A percentile compares a stretch with the other conserved stretches of the same genome.
Evolutionary conservation across 805 yeast genomes (phyloP).

Genomic region (Suhomyces sp.): DNA sequence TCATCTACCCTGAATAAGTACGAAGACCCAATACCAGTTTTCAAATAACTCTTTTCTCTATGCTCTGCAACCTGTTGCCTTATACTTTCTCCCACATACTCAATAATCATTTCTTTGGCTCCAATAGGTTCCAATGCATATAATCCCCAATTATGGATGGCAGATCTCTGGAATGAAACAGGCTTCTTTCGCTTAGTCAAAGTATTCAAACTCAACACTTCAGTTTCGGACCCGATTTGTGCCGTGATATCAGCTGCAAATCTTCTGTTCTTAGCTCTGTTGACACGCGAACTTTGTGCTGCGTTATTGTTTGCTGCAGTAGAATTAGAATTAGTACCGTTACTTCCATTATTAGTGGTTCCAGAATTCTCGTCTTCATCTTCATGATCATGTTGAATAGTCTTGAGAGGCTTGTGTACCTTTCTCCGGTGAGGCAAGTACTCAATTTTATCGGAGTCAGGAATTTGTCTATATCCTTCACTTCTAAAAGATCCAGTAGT

Average conservation of each 20-base stretch:
- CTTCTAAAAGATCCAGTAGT: conserved; percentile 64
- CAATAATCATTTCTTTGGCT: conserved; percentile 97
- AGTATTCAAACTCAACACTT: conserved; percentile 78
- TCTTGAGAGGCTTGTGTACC: conserved; percentile 66
- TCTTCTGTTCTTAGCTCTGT: conserved; percentile 82
- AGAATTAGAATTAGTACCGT: conserved; percentile 13
- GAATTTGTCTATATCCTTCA: conserved; percentile 70
- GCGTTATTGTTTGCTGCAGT: conserved; percentile 22
- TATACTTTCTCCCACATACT: conserved; percentile 93
- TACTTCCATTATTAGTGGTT: conserved; percentile 19
- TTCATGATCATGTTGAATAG: conserved; percentile 66
- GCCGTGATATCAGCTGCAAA: conserved; percentile 88
- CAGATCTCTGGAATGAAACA: conserved; percentile 94
- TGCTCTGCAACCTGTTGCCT: conserved; percentile 93
- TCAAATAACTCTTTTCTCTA: conserved; percentile 79
- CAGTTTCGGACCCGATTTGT: conserved; percentile 80
- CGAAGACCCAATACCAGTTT: conserved; percentile 93
- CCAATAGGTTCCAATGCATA: conserved; percentile 94
- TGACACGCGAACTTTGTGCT: conserved; percentile 74
- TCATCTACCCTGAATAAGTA: conserved; percentile 91
- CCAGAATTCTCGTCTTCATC: conserved; percentile 18
- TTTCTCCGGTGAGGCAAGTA: conserved; percentile 82
- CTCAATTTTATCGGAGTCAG: conserved; percentile 68
- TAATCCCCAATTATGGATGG: conserved; percentile 97
- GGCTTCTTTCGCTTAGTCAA: conserved; percentile 88